Evolutionary conservation across 2,329 filamentous ascomycete species (phyloP).

Genomic region (Pseudogymnoascus sp.): DNA sequence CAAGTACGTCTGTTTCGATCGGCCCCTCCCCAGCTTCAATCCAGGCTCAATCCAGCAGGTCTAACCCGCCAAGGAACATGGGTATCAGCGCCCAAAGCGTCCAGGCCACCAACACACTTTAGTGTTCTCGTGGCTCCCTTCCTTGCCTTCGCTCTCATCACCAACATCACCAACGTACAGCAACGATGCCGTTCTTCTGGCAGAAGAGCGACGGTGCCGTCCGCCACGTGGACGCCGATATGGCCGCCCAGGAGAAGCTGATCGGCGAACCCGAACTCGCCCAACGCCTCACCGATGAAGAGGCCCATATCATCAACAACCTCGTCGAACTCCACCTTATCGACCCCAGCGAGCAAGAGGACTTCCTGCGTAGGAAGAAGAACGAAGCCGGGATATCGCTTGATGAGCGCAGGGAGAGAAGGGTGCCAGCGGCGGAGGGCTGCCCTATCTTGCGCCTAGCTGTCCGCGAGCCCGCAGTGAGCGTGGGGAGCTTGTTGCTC

Average conservation of each 20-base stretch:
- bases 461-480: not conserved
- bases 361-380: not conserved
- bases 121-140: not conserved
- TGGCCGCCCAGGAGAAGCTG: not conserved
- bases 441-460: not conserved
- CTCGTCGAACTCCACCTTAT: conserved; percentile 2
- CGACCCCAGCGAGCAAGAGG: not conserved
- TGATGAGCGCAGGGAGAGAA: not conserved
- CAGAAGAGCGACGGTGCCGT: not conserved
- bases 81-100: not conserved
- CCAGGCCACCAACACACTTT: not conserved
- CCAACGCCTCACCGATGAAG: not conserved
- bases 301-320: not conserved
- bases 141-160: not conserved
- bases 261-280: not conserved
- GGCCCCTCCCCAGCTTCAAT: not conserved
- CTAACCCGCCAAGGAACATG: not conserved
- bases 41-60: not conserved
- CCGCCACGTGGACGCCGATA: not conserved
- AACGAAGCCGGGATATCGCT: not conserved
- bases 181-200: not conserved
- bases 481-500: not conserved
- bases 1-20: not conserved
- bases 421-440: not conserved
- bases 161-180: not conserved